Percentiles rank a stretch among this genome's conserved stretches.
These are phyloP conservation scores for Boletus barrowsii DNA, from an alignment of 768 basidiomycete genomes.

Conservation along the genomic window DNA sequence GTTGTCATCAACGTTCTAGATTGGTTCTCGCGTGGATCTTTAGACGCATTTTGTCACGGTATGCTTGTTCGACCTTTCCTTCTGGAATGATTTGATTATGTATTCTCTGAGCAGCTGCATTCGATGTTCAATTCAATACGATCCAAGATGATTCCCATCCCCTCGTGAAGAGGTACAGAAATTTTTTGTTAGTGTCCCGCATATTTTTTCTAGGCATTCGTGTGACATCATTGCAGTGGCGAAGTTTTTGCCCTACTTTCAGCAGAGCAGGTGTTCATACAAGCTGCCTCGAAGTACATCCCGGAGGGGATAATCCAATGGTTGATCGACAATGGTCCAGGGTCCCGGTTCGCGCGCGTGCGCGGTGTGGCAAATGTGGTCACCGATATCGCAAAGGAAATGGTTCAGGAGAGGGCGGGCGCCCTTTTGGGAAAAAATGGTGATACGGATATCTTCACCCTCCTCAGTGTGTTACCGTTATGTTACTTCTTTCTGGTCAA, in stretches of 20 bases:
- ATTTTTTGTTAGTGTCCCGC: conserved; percentile 3
- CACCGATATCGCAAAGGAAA: not conserved
- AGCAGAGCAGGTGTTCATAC: conserved; percentile 5
- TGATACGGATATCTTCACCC: not conserved
- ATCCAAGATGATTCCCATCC: conserved; percentile 2
- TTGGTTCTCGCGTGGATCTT: conserved; percentile 39
- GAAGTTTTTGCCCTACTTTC: conserved; percentile 11
- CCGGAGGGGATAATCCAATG: not conserved
- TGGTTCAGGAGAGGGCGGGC: conserved; percentile 6
- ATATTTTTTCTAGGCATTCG: no score
- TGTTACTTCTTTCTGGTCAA: no score
- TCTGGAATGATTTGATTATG: no score
- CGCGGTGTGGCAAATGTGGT: not conserved
- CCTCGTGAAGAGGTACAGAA: conserved; percentile 2
- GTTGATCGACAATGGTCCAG: not conserved
- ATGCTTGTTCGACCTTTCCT: not conserved
- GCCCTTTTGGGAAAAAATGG: conserved; percentile 7
- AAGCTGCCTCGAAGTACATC: conserved; percentile 2
- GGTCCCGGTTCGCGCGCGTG: not conserved
- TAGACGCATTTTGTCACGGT: conserved; percentile 51
- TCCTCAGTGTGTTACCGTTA: no score
- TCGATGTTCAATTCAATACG: conserved; percentile 33
- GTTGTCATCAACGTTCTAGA: conserved; percentile 16
- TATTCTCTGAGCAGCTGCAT: conserved; percentile 33
- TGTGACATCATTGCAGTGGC: not conserved